Base-by-base conservation (phyloP, 225 moss, liverwort and hornwort species). In the Climacium dendroides region DNA sequence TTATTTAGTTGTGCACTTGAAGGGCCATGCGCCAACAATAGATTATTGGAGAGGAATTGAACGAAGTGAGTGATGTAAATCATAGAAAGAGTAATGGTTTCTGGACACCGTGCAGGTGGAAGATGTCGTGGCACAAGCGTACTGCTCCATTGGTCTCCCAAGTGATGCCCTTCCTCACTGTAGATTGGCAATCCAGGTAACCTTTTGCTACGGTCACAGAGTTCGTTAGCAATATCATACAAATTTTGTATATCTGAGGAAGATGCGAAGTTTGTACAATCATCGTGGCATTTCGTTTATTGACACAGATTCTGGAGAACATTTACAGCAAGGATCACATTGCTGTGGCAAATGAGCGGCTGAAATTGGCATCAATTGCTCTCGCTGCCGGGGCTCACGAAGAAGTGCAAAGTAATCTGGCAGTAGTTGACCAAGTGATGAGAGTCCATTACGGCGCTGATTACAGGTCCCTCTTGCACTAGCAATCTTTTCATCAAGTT, bases 281-380 rank as follows among this genome's bases (percentile, higher is more conserved):
- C 63, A 66, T 74, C 71, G 37, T 83, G 82, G 15, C 25, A 67
- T 77, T 47, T 74, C 62, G 50, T 74, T 70, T 85, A 8, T 48
- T 62, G 75, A 9, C 62, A 62, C 95, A 98, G 98, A 94, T 96
- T 85, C 90, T 98, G 60, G 95, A 98, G 90, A 90, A 89, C 60
- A 90, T 97, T 63, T 98, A 94, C 73, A 57, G 83, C 80, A 89
- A 92, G 90, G 85, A 96, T 84, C 96, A 97, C 87, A 95, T 97
- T 79, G 94, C 93, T 63, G 69, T 98, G 84, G 97, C 92, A 41
- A 96, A 94, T 87, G 98, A 98, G 90, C 89, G 92, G 67, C 86
- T 98, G 75, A 98, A 98, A 90, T 83, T 96, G 72, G 92, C 91
- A 59, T 97, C 98, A 9, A 73, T 98, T 91, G 94, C 96, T 78